phyloP scores from a whole-genome alignment of 2,329 filamentous ascomycete genomes.

The Fusarium vanettenii region DNA sequence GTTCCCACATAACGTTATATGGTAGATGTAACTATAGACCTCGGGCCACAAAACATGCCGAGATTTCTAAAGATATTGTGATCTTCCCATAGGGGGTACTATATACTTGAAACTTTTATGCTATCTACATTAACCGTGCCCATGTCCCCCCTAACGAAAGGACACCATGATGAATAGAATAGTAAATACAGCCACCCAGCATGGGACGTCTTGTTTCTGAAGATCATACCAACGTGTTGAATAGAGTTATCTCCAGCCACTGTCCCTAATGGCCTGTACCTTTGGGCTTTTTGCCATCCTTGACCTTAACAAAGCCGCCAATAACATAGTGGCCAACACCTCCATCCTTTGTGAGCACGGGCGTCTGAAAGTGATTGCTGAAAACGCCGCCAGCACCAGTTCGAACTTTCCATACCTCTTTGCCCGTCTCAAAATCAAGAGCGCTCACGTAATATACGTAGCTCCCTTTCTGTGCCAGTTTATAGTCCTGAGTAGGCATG shows the following conservation, averaged over 20 bases:
- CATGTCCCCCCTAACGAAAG: background rate
- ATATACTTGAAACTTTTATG: background rate
- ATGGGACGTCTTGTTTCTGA: background rate
- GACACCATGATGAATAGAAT: background rate
- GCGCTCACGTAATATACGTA: background rate
- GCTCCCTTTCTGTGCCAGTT: background rate
- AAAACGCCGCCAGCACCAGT: background rate
- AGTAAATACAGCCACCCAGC: background rate
- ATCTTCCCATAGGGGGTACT: background rate
- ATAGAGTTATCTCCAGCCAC: background rate
- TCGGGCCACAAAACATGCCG: background rate
- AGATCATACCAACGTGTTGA: background rate
- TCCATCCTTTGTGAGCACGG: background rate
- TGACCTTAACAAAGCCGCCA: background rate
- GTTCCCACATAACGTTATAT: background rate
- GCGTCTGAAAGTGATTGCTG: background rate
- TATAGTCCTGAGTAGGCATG: background rate
- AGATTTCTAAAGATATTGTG: background rate
- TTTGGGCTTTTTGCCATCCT: background rate
- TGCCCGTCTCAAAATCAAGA: background rate
- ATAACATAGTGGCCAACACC: background rate
- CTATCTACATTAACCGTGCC: background rate
- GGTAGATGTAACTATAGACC: background rate
- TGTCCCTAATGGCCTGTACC: background rate
- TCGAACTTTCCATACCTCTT: background rate